Percentiles rank a stretch among this genome's conserved stretches.
These are phyloP conservation scores for Phytophthora litchii DNA, from an alignment of 352 stramenopile genomes.

Conservation along the genomic window DNA sequence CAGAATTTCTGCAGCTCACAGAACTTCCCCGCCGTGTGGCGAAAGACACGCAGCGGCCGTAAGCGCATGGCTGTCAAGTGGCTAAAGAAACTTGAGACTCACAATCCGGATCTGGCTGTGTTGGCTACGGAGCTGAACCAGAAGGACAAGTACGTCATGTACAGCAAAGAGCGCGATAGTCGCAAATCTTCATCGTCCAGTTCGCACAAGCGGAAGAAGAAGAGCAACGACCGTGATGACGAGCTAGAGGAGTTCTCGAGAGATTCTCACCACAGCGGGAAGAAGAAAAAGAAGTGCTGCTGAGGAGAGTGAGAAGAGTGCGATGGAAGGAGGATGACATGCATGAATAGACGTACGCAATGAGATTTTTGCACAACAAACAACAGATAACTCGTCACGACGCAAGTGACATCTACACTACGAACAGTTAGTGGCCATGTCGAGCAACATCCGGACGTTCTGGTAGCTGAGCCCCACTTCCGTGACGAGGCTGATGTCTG, in stretches of 20 bases:
- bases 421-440: conserved; percentile 32
- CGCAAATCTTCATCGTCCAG: conserved; percentile 17
- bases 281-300: conserved; percentile 43
- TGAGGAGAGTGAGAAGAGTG: not conserved
- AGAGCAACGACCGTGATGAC: conserved; percentile 28
- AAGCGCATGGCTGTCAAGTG: conserved; percentile 96
- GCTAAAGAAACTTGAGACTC: conserved; percentile 81
- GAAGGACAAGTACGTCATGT: conserved; percentile 91
- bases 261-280: conserved; percentile 18
- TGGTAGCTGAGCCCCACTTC: conserved; percentile 40
- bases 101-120: conserved; percentile 84
- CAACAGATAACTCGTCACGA: conserved; percentile 13
- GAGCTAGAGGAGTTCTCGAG: conserved; percentile 21
- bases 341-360: conserved; percentile 13
- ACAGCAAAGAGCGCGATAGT: conserved; percentile 36
- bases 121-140: conserved; percentile 86
- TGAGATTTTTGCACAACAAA: conserved; percentile 13
- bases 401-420: conserved; percentile 4
- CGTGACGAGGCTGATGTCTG: conserved; percentile 34
- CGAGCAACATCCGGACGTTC: conserved; percentile 32
- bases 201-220: conserved; percentile 51
- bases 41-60: conserved; percentile 89
- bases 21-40: conserved; percentile 89
- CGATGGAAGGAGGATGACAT: not conserved
- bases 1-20: conserved; percentile 93